A percentile compares a stretch with the other conserved stretches of the same genome.
Conservation (phyloP, 257 asterid genomes). For the Nicotiana benthamiana region DNA sequence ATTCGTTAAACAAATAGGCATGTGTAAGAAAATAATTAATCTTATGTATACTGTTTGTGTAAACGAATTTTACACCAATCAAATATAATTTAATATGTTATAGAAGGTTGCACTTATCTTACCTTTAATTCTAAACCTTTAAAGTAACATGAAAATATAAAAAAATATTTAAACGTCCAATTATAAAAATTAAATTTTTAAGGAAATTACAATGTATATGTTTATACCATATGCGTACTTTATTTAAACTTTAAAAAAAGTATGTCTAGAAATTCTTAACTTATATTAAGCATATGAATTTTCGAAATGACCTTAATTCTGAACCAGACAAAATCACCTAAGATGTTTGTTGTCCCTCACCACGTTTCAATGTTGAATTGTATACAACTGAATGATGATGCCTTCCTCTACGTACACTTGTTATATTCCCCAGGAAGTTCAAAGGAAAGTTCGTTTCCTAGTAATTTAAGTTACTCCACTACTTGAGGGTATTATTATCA, state of each 20-base stretch:
- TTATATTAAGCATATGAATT: slow-evolving; percentile 19
- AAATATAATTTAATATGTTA: not conserved
- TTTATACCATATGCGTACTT: not conserved
- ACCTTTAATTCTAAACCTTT: not conserved
- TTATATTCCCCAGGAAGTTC: not conserved
- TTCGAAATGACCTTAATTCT: not conserved
- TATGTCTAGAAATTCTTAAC: not conserved
- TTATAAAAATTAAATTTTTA: not conserved
- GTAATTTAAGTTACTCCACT: no score
- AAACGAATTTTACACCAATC: not conserved
- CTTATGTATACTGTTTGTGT: no score
- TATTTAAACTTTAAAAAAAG: not conserved
- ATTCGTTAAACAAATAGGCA: not conserved
- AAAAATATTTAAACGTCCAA: not conserved
- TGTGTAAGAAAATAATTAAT: no score
- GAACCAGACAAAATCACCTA: slow-evolving; percentile 21
- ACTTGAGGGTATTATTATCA: no score
- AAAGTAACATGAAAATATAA: not conserved
- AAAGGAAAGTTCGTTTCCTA: not conserved
- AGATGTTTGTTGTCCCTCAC: not conserved
- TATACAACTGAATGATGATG: not conserved
- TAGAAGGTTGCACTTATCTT: not conserved
- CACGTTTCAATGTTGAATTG: not conserved
- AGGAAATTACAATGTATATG: not conserved
- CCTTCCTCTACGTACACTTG: not conserved